These are phyloP conservation scores for Hypoxylon sp. DNA, from an alignment of 2,329 filamentous ascomycete genomes.

Conservation along the genomic window DNA sequence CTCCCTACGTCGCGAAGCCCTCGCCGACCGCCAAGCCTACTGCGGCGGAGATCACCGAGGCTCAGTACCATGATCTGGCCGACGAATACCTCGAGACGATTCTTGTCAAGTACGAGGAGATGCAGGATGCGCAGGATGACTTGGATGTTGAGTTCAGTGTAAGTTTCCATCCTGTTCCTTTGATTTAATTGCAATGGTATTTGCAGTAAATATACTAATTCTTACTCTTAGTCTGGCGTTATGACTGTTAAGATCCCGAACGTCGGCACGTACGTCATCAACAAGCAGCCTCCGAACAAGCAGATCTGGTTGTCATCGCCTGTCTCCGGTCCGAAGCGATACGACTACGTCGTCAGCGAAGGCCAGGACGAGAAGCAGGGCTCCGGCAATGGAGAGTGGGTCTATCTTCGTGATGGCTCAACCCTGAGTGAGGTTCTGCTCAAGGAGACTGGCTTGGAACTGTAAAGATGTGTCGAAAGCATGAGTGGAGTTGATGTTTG, in stretches of 20 bases:
- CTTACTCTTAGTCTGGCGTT: slow-evolving; percentile 75
- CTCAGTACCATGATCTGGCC: slow-evolving; percentile 79
- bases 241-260: slow-evolving; percentile 76
- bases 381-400: slow-evolving; percentile 78
- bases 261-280: slow-evolving; percentile 88
- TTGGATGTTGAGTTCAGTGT: slow-evolving; percentile 92
- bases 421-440: slow-evolving; percentile 76
- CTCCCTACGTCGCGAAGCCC: slow-evolving; percentile 47
- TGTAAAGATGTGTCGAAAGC: slow-evolving; percentile 10
- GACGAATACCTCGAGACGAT: slow-evolving; percentile 75
- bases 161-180: slow-evolving; percentile 48
- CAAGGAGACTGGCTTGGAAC: slow-evolving; percentile 76
- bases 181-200: neutral
- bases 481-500: neutral
- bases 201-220: slow-evolving; percentile 19
- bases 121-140: slow-evolving; percentile 76
- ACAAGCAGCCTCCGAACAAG: slow-evolving; percentile 98
- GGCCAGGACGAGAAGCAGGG: slow-evolving; percentile 82
- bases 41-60: slow-evolving; percentile 73
- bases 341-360: slow-evolving; percentile 83
- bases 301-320: slow-evolving; percentile 97
- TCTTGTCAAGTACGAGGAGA: slow-evolving; percentile 70
- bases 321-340: slow-evolving; percentile 89
- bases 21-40: slow-evolving; percentile 41
- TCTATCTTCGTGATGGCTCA: slow-evolving; percentile 85